Conservation (phyloP, 2,329 filamentous ascomycete genomes). For the Zymoseptoria brevis region DNA sequence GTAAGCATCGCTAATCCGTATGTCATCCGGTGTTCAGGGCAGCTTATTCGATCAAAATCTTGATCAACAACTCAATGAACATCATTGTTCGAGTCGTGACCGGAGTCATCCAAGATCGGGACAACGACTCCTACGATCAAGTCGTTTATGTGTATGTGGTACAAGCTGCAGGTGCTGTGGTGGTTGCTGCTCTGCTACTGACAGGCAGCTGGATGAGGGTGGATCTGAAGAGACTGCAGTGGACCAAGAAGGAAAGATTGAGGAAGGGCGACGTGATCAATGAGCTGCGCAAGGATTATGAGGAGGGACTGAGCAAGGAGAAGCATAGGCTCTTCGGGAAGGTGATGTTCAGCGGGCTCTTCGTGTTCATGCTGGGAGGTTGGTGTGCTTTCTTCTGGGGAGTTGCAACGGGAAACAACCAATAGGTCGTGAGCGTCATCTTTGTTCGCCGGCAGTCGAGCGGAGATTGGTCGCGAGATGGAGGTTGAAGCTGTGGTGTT, state of each 20-base stretch:
- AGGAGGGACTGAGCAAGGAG: constrained; percentile 27
- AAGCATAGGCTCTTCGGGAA: constrained; percentile 33
- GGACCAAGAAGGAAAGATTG: constrained; percentile 49
- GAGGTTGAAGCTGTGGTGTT: background rate
- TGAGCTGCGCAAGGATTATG: constrained; percentile 36
- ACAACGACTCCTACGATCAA: constrained; percentile 48
- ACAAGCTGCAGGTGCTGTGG: constrained; percentile 43
- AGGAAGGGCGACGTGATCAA: constrained; percentile 39
- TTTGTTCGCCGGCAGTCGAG: background rate
- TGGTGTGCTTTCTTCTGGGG: constrained; percentile 56
- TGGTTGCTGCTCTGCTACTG: constrained; percentile 39
- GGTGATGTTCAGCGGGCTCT: constrained; percentile 37
- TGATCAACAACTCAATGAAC: constrained; percentile 56
- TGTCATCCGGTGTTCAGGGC: constrained; percentile 22
- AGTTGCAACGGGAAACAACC: constrained; percentile 46
- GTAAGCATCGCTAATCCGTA: no score
- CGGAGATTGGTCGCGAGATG: background rate
- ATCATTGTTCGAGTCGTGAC: constrained; percentile 53
- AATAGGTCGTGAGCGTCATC: background rate
- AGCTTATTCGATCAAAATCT: constrained; percentile 53
- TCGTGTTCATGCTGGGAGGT: constrained; percentile 43
- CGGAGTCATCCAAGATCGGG: constrained; percentile 51
- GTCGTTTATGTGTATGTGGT: constrained; percentile 51
- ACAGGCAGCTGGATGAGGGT: constrained; percentile 33
- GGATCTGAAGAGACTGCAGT: constrained; percentile 47